Evolutionary conservation across 75 land plant genomes (phyloP).

Genomic region (Cupressus sempervirens): DNA sequence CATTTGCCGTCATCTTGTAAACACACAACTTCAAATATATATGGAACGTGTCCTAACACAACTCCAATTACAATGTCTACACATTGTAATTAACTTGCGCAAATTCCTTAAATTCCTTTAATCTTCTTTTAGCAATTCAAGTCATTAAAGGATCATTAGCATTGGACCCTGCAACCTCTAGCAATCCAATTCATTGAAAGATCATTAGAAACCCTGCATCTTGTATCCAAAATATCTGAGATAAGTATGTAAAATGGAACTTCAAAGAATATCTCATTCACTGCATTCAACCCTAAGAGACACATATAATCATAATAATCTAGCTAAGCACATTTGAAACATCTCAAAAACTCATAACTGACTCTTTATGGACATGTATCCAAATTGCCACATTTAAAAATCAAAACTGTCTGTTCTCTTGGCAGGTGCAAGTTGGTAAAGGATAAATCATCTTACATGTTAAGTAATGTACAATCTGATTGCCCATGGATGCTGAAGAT

Average conservation of each 20-base stretch:
- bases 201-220: background rate
- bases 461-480: background rate
- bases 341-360: background rate
- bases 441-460: background rate
- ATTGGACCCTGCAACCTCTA: background rate
- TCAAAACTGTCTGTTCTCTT: background rate
- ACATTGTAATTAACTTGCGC: background rate
- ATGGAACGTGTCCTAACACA: background rate
- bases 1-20: background rate
- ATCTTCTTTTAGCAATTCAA: background rate
- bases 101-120: background rate
- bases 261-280: background rate
- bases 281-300: background rate
- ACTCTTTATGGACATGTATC: background rate
- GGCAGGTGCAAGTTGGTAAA: background rate
- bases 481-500: background rate
- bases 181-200: background rate
- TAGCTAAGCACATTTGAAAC: background rate
- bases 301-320: background rate
- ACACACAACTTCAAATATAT: background rate
- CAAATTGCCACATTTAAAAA: background rate
- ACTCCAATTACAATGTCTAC: background rate
- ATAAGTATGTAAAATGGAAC: background rate
- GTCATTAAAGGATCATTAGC: background rate
- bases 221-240: background rate